Conservation (phyloP, 495 filamentous ascomycete genomes). For the Aspergillus diversus region DNA sequence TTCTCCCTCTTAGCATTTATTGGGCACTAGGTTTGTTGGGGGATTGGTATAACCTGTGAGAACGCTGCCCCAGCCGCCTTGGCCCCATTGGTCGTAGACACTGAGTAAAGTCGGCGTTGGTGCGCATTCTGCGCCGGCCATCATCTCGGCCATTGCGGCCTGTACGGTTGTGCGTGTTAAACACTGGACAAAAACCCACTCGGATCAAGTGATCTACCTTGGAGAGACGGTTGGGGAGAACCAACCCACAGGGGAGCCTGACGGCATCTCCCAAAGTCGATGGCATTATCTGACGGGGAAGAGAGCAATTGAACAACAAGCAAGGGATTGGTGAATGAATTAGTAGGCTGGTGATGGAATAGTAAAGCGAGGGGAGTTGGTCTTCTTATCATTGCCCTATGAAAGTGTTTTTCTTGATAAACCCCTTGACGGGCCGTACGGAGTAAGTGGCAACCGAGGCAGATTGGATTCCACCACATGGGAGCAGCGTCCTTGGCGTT, state of each 20-base stretch:
- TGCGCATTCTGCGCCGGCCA: constrained; percentile 36
- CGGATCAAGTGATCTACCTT: constrained; percentile 42
- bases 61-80: constrained; percentile 54
- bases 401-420: neutral
- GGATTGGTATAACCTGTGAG: constrained; percentile 37
- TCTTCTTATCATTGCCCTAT: neutral
- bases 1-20: neutral
- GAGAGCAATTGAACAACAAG: neutral
- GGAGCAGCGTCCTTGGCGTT: neutral
- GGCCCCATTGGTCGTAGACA: constrained; percentile 52
- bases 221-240: constrained; percentile 54
- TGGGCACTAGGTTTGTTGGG: neutral
- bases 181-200: neutral
- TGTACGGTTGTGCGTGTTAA: constrained; percentile 18
- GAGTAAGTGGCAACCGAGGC: neutral
- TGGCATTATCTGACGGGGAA: constrained; percentile 26
- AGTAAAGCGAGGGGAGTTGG: neutral
- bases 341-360: neutral
- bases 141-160: constrained; percentile 54
- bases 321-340: neutral
- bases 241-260: constrained; percentile 54
- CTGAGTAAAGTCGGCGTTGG: constrained; percentile 38
- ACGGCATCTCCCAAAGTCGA: constrained; percentile 45
- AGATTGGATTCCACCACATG: neutral
- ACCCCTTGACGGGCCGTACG: neutral